Evolutionary conservation across 306 rosid genomes (phyloP), one percentile per base, ranked within the genome.

Genomic region (Delonix regia): DNA sequence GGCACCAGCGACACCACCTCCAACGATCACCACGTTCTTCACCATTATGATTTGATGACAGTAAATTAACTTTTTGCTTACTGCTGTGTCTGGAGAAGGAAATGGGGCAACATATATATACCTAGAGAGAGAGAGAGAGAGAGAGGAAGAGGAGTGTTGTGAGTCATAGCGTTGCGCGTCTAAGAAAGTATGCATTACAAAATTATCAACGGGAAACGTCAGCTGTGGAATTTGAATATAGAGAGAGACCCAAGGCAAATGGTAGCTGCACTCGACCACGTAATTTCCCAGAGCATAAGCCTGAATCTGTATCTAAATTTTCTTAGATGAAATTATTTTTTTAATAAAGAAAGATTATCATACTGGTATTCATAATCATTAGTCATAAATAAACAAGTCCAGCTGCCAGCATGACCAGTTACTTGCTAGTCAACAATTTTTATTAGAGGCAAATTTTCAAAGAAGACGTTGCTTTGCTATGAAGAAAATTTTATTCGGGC

Each of bases 1-100:
- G 9, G 93, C 89, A 49, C 98, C 98, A 1, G 93, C 97, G 36
- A 88, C 85, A 38, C 98, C 98, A 1, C 97, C 98, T 60, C 97
- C 98, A 30, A 91, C 28, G 33, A 93, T 84, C 64, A 87, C 97
- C 67, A 91, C 89, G 75, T 86, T 88, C 78, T 81, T 81, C 28
- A 2, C 83, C 88, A 85, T 85, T 45, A n/a, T 38, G 5, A n/a
- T 49, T 5, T 51, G 78, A 78, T 69, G 1, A 38, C 3, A 60
- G 28, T 74, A 2, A 66, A 21, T 12, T 10, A 47, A 21, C 33
- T 51, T 51, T 61, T 56, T 19, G 47, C 66, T 73, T 77, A 81
- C 52, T 60, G 66, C 60, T 73, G 5, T 73, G 52, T 47, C 73
- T 27, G 68, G 24, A 44, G 10, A 71, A 65, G 8, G 8, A 41